These are phyloP conservation scores for Saraca asoca DNA, from an alignment of 331 rosid genomes.

Conservation along the genomic window DNA sequence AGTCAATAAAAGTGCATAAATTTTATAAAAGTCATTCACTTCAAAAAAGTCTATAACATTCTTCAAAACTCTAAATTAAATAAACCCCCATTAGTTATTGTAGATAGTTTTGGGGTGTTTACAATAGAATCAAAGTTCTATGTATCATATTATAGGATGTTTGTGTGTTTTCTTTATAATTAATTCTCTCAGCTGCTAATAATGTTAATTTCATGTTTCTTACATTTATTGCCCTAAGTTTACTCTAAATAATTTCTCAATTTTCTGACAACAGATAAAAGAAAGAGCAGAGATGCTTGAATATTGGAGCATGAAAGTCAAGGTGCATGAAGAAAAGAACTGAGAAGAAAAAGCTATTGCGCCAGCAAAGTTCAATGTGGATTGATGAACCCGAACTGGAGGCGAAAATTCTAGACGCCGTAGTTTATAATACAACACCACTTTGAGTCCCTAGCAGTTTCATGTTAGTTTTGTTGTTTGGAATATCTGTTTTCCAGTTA, in stretches of 20 bases:
- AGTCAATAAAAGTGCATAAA: no score
- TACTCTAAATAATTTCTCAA: slow-evolving; percentile 2
- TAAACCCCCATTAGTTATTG: no score
- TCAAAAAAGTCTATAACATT: no score
- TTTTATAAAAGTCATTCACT: no score
- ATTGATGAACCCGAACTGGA: slow-evolving; percentile 46
- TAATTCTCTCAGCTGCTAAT: no score
- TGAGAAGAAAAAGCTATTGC: slow-evolving; percentile 57
- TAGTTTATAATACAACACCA: slow-evolving; percentile 28
- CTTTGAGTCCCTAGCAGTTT: slow-evolving; percentile 41
- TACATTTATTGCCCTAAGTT: neutral
- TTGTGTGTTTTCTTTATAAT: neutral
- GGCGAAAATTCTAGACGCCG: slow-evolving; percentile 43
- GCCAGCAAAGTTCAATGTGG: neutral
- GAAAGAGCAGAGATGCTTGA: slow-evolving; percentile 87
- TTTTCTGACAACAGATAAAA: slow-evolving; percentile 54
- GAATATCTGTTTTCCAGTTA: neutral
- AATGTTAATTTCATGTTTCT: neutral
- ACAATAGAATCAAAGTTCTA: neutral
- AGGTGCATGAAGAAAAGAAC: slow-evolving; percentile 37
- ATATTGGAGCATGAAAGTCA: slow-evolving; percentile 72
- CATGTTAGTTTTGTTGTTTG: slow-evolving; percentile 9
- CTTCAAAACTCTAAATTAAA: no score
- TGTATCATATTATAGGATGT: slow-evolving; percentile 13
- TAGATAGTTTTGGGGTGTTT: no score